phyloP scores from a whole-genome alignment of 2,329 filamentous ascomycete genomes.

The Microcyclosporella mali region DNA sequence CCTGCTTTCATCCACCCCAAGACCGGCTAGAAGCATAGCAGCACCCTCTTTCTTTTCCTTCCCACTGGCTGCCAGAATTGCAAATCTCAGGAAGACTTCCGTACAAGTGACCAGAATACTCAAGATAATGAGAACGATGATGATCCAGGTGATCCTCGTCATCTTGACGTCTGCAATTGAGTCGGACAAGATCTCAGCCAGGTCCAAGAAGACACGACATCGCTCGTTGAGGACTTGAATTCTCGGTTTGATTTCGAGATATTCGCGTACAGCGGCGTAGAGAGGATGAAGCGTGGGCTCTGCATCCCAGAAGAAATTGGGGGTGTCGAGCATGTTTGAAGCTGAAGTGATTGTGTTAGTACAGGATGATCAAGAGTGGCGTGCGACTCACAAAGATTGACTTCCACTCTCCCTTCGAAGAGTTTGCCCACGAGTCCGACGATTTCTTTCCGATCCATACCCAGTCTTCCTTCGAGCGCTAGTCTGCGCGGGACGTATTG shows the following conservation, averaged over 20 bases:
- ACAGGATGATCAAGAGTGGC: neutral
- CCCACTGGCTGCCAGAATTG: conserved; percentile 49
- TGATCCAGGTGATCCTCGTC: conserved; percentile 95
- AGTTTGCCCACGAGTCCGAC: conserved; percentile 84
- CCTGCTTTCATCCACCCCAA: conserved; percentile 1
- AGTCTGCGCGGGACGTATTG: conserved; percentile 86
- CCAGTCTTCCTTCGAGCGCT: conserved; percentile 80
- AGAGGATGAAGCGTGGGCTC: conserved; percentile 92
- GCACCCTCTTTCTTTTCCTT: conserved; percentile 10
- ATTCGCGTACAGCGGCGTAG: conserved; percentile 90
- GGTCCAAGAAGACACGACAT: conserved; percentile 89
- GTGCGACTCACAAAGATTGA: conserved; percentile 77
- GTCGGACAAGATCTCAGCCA: conserved; percentile 90
- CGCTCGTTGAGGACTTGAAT: conserved; percentile 97
- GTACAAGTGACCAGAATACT: conserved; percentile 86
- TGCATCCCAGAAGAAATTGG: conserved; percentile 97
- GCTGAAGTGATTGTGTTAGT: conserved; percentile 46
- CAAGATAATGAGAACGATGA: conserved; percentile 86
- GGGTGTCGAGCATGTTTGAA: conserved; percentile 91
- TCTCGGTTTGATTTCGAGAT: conserved; percentile 92
- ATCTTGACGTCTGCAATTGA: conserved; percentile 91
- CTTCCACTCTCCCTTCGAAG: conserved; percentile 91
- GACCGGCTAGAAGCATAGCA: conserved; percentile 5
- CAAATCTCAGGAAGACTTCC: conserved; percentile 83
- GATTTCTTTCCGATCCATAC: conserved; percentile 87